Evolutionary conservation across 2,329 filamentous ascomycete genomes (phyloP).

Genomic region (Fusarium marasasianum): DNA sequence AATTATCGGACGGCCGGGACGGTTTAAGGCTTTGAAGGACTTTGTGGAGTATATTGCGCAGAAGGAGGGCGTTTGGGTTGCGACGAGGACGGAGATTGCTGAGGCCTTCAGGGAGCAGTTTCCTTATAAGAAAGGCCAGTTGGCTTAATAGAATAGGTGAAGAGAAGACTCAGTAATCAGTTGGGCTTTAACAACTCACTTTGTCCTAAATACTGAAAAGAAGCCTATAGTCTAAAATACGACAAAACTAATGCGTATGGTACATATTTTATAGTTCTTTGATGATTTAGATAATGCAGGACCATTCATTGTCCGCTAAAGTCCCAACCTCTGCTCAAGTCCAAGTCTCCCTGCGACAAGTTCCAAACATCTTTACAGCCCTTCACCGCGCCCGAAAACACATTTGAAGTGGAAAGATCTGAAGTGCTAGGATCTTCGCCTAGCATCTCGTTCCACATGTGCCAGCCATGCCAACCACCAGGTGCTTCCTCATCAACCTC

Average conservation of each 20-base stretch:
- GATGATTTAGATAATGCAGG: background rate
- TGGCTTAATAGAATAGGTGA: background rate
- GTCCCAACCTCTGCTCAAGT: background rate
- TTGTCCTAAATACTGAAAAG: background rate
- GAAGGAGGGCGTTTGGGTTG: constrained; percentile 2
- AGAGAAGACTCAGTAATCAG: background rate
- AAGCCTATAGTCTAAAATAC: rapidly evolving
- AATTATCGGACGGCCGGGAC: background rate
- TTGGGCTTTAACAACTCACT: rapidly evolving
- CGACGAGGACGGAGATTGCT: background rate
- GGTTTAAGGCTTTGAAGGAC: background rate
- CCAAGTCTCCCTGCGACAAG: background rate
- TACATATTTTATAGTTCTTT: too few relatives aligned
- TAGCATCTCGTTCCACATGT: background rate
- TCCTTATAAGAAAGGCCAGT: background rate
- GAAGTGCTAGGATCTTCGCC: background rate
- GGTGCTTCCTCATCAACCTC: background rate
- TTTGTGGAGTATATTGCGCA: constrained; percentile 5
- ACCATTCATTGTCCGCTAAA: background rate
- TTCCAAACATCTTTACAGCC: background rate
- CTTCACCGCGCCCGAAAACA: background rate
- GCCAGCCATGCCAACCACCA: background rate
- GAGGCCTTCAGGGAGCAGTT: background rate
- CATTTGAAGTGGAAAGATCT: background rate
- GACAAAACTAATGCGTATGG: too few relatives aligned